A percentile compares a stretch with the other conserved stretches of the same genome.
phyloP scores from a whole-genome alignment of 1,139 yeast genomes.

The Candida sp. region DNA sequence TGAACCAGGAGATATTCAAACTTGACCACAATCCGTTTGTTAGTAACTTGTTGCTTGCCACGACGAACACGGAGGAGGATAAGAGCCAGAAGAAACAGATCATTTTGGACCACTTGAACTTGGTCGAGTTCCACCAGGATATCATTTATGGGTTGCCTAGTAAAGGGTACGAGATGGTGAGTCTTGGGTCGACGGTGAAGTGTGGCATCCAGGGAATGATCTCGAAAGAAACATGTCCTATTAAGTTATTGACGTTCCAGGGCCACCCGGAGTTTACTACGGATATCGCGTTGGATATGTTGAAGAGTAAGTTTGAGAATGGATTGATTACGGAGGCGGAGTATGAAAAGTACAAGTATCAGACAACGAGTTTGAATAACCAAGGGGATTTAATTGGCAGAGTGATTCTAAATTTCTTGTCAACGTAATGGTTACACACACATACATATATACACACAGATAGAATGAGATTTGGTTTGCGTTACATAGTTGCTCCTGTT shows the following conservation, averaged over 20 bases:
- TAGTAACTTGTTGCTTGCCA: slow-evolving; percentile 21
- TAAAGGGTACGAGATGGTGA: slow-evolving; percentile 29
- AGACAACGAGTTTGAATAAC: slow-evolving; percentile 34
- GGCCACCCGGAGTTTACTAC: slow-evolving; percentile 87
- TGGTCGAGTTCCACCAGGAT: slow-evolving; percentile 77
- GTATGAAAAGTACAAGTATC: slow-evolving; percentile 29
- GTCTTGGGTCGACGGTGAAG: slow-evolving; percentile 55
- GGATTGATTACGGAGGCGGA: slow-evolving; percentile 21
- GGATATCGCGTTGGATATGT: slow-evolving; percentile 33
- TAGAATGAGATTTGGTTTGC: not conserved
- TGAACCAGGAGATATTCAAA: slow-evolving; percentile 45
- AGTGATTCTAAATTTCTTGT: slow-evolving; percentile 33
- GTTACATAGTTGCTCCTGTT: not conserved
- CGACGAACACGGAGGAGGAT: not conserved
- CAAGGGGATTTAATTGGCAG: slow-evolving; percentile 39
- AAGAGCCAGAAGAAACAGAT: slow-evolving; percentile 10
- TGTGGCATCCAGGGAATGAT: slow-evolving; percentile 68
- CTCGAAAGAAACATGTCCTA: slow-evolving; percentile 23
- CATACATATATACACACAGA: not conserved
- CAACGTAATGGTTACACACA: not conserved
- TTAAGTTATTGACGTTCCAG: slow-evolving; percentile 68
- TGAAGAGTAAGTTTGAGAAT: slow-evolving; percentile 18
- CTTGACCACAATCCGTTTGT: slow-evolving; percentile 35
- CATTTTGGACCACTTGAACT: slow-evolving; percentile 29
- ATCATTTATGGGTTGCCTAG: slow-evolving; percentile 51